Evolutionary conservation across 805 yeast genomes (phyloP), one percentile per base, ranked within the genome.

Genomic region (Sugiyamaella valdiviana): DNA sequence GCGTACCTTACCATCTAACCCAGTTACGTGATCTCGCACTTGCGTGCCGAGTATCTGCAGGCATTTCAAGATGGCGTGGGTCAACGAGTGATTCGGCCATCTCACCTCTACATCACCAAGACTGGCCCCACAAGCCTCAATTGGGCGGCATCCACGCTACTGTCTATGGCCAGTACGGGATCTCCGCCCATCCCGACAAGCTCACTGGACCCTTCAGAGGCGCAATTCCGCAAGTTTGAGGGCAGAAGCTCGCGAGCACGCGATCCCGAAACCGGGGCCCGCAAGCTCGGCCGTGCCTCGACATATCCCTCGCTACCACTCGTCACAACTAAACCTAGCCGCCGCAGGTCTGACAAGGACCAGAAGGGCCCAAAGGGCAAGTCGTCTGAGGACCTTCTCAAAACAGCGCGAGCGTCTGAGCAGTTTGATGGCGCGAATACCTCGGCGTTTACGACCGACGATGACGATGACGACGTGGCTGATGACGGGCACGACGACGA

Each of bases 31-130:
- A 54, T 65, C 7, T 51, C 54, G 35, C 59, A 59, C 37, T 55
- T 66, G 14, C 52, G 69, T 35, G 57, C 60, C 12, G 55, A 60
- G 20, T 64, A 65, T 45, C 51, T 59, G 17, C 56, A 55, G 32
- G 39, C 57, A 37, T 53, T 56, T 37, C 56, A 56, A 17, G 64
- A 61, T 50, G 62, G 60, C 1, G 53, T 62, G 12, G 63, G 62
- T 9, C 57, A 57, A 19, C 51, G 57, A 38, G 51, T 60, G 35
- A 58, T 60, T 42, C 48, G 50, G 36, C 63, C 63, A 15, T 37
- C 57, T 20, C 59, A 56, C 29, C 40, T 57, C 46, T 57, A 57
- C 45, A 53, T 56, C 36, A 51, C 59, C 38, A 57, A 56, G 45
- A 46, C 45, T 15, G 61, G 60, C 14, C 57, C 61, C n/a, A 36